These are phyloP conservation scores for Acarospora socialis DNA, from an alignment of 2,329 filamentous ascomycete species.

Conservation along the genomic window DNA sequence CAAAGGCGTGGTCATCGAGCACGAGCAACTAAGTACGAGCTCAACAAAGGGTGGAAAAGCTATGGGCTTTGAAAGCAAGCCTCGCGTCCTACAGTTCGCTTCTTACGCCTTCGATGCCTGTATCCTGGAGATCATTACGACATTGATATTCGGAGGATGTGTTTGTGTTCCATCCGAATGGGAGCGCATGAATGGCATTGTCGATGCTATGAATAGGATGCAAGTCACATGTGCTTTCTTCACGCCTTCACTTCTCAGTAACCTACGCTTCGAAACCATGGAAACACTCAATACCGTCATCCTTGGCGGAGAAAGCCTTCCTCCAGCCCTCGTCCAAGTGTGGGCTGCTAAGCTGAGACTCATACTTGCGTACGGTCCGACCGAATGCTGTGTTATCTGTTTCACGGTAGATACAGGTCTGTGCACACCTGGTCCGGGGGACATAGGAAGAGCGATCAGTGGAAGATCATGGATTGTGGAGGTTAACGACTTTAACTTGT, in stretches of 20 bases:
- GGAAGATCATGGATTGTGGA: conserved; percentile 28
- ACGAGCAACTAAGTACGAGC: conserved; percentile 42
- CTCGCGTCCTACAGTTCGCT: conserved; percentile 45
- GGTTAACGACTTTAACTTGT: conserved; percentile 22
- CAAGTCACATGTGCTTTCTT: conserved; percentile 40
- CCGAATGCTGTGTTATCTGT: conserved; percentile 22
- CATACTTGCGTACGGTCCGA: conserved; percentile 17
- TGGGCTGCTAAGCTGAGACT: conserved; percentile 14
- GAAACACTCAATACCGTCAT: conserved; percentile 20
- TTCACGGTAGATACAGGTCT: conserved; percentile 19
- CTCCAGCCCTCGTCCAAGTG: conserved; percentile 10
- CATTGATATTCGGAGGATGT: conserved; percentile 42
- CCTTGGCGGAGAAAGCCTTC: conserved; percentile 19
- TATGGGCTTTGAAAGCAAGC: conserved; percentile 28
- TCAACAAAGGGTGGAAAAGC: conserved; percentile 38
- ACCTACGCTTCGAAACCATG: conserved; percentile 28
- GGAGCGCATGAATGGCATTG: conserved; percentile 37
- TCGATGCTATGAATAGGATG: conserved; percentile 36
- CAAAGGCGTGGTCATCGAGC: conserved; percentile 49
- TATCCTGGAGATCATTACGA: conserved; percentile 40
- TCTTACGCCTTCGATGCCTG: conserved; percentile 43
- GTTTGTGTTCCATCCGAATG: conserved; percentile 42
- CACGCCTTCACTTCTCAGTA: too few species aligned
- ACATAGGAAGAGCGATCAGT: conserved; percentile 23
- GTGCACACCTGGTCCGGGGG: conserved; percentile 19